phyloP scores from a whole-genome alignment of 2,329 filamentous ascomycete genomes.

The Lomentospora prolificans region DNA sequence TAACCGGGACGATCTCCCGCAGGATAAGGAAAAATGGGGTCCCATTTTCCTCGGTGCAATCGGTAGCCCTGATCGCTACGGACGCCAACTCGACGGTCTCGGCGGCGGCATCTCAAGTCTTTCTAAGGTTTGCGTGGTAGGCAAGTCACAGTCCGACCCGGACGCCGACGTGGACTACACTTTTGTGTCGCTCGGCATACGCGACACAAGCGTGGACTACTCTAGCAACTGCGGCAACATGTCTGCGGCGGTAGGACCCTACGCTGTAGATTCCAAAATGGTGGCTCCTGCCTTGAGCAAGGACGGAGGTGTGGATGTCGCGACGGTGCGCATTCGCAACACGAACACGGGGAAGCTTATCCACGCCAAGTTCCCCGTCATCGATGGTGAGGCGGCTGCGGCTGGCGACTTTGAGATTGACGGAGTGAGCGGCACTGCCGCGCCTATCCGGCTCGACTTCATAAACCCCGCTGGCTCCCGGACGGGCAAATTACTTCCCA shows the following conservation, averaged over 20 bases:
- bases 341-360: conserved; percentile 63
- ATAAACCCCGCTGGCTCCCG: conserved; percentile 52
- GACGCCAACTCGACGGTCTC: conserved; percentile 62
- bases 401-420: conserved; percentile 51
- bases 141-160: conserved; percentile 29
- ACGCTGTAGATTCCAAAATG: conserved; percentile 46
- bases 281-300: conserved; percentile 17
- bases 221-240: conserved; percentile 72
- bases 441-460: conserved; percentile 51
- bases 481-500: conserved; percentile 52
- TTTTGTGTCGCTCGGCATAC: conserved; percentile 59
- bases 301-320: conserved; percentile 17
- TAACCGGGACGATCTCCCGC: conserved; percentile 24
- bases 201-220: conserved; percentile 50
- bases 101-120: conserved; percentile 60
- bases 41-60: conserved; percentile 49
- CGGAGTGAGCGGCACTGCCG: conserved; percentile 49
- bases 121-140: conserved; percentile 62
- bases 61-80: conserved; percentile 56
- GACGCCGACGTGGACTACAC: conserved; percentile 59
- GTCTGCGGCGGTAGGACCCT: conserved; percentile 56
- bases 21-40: conserved; percentile 23
- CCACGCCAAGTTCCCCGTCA: conserved; percentile 43
- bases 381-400: conserved; percentile 34
- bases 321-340: conserved; percentile 53